Conservation (phyloP, 1,284 basidiomycete genomes). For the Apiotrichum sp. region DNA sequence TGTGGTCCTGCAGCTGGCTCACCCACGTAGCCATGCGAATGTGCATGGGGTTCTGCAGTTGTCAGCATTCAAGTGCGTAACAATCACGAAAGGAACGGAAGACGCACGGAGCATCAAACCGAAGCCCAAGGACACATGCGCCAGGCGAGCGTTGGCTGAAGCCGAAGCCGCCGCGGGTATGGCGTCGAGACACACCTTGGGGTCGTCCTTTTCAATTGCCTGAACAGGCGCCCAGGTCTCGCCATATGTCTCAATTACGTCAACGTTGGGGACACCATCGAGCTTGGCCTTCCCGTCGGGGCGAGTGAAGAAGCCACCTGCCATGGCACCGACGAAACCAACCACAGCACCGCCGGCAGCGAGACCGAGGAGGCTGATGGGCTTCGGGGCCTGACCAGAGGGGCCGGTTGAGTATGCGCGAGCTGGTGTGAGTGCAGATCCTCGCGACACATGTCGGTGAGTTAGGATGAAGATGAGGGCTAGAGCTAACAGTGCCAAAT, state of each 20-base stretch:
- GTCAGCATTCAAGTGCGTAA: not conserved
- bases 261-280: constrained; percentile 34
- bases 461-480: not conserved
- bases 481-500: too few relatives aligned
- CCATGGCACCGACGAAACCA: constrained; percentile 9
- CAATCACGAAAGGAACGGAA: not conserved
- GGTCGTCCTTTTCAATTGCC: constrained; percentile 43
- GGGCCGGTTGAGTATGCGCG: constrained; percentile 6
- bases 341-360: constrained; percentile 7
- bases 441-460: not conserved
- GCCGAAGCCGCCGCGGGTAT: not conserved
- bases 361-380: not conserved
- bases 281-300: not conserved
- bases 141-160: constrained; percentile 1
- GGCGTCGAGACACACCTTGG: constrained; percentile 29
- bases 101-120: constrained; percentile 15
- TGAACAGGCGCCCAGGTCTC: constrained; percentile 34
- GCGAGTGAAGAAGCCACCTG: constrained; percentile 6
- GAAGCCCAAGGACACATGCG: constrained; percentile 5
- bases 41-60: constrained; percentile 59
- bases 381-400: not conserved
- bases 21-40: constrained; percentile 74
- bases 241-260: constrained; percentile 28
- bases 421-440: not conserved
- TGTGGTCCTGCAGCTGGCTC: constrained; percentile 69